Percentiles rank a stretch among this genome's conserved stretches.
Evolutionary conservation across 805 yeast genomes (phyloP).

Genomic region (Myxozyma neglecta): DNA sequence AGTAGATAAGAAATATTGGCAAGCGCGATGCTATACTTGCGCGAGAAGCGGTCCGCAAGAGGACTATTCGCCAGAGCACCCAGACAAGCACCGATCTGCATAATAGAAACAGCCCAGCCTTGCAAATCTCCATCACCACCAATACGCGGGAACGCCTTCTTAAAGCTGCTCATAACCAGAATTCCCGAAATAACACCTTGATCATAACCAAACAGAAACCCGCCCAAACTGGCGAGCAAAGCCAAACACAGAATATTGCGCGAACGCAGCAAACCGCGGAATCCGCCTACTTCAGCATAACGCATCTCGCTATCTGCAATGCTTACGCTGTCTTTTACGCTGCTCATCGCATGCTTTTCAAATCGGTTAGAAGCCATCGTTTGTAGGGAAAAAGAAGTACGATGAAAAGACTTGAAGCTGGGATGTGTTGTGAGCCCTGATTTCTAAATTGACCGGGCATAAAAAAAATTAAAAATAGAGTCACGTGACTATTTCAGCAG

Average conservation of each 20-base stretch:
- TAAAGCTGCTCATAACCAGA: slow-evolving; percentile 34
- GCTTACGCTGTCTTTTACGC: not conserved
- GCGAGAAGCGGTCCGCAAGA: slow-evolving; percentile 27
- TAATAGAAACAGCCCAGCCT: slow-evolving; percentile 32
- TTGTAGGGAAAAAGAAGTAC: no score
- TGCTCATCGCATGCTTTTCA: not conserved
- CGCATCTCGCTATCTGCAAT: not conserved
- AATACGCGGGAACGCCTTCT: slow-evolving; percentile 17
- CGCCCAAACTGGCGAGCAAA: slow-evolving; percentile 38
- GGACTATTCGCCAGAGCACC: slow-evolving; percentile 29
- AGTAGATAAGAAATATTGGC: slow-evolving; percentile 23
- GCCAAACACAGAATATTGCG: slow-evolving; percentile 32
- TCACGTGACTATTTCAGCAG: no score
- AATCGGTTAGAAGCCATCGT: not conserved
- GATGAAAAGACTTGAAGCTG: no score
- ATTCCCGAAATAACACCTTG: slow-evolving; percentile 38
- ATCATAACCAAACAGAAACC: slow-evolving; percentile 38
- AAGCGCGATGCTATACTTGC: slow-evolving; percentile 28
- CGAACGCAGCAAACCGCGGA: slow-evolving; percentile 31
- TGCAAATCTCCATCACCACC: slow-evolving; percentile 27
- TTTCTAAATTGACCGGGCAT: no score
- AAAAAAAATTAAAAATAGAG: no score
- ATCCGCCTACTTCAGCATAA: slow-evolving; percentile 4
- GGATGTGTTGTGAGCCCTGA: no score
- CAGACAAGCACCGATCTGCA: slow-evolving; percentile 31